Percentiles rank a stretch among this genome's conserved stretches.
Conservation (phyloP, 2,329 filamentous ascomycete species). For the Fusarium illudens region DNA sequence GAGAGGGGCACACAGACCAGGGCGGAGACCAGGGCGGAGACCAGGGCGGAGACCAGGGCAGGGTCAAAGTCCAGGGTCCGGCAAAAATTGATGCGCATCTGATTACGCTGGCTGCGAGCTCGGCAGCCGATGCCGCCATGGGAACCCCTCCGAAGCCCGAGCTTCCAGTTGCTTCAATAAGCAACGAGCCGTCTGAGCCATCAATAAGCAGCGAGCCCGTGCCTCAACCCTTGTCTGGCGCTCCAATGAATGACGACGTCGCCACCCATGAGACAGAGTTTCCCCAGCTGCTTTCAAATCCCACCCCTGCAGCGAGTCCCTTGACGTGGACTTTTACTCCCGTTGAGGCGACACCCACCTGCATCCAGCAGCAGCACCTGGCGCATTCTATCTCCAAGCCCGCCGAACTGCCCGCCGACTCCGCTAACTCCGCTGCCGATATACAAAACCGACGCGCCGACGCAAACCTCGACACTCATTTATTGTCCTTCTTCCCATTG, state of each 20-base stretch:
- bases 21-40: background rate
- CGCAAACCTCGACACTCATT: slow-evolving; percentile 20
- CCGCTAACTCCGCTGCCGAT: slow-evolving; percentile 34
- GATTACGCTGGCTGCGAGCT: slow-evolving; percentile 23
- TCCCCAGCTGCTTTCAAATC: slow-evolving; percentile 26
- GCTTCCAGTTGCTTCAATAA: slow-evolving; percentile 31
- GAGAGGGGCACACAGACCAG: background rate
- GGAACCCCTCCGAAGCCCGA: slow-evolving; percentile 29
- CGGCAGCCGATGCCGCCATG: slow-evolving; percentile 36
- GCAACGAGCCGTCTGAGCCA: slow-evolving; percentile 13
- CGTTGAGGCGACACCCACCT: slow-evolving; percentile 21
- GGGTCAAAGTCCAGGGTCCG: background rate
- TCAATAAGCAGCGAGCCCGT: slow-evolving; percentile 31
- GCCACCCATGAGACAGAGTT: slow-evolving; percentile 34
- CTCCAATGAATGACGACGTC: slow-evolving; percentile 34
- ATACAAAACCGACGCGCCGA: slow-evolving; percentile 34
- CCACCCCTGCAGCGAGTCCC: slow-evolving; percentile 18
- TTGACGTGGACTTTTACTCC: slow-evolving; percentile 27
- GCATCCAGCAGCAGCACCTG: slow-evolving; percentile 16
- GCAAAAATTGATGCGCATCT: slow-evolving; percentile 16
- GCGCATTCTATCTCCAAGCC: slow-evolving; percentile 33
- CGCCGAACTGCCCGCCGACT: slow-evolving; percentile 8
- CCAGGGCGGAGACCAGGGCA: background rate
- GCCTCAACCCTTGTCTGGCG: slow-evolving; percentile 35
- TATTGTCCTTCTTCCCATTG: slow-evolving; percentile 19